Evolutionary conservation across 2,329 filamentous ascomycete species (phyloP), one percentile per base, ranked within the genome.

Genomic region (Ophiostoma pallidulum): DNA sequence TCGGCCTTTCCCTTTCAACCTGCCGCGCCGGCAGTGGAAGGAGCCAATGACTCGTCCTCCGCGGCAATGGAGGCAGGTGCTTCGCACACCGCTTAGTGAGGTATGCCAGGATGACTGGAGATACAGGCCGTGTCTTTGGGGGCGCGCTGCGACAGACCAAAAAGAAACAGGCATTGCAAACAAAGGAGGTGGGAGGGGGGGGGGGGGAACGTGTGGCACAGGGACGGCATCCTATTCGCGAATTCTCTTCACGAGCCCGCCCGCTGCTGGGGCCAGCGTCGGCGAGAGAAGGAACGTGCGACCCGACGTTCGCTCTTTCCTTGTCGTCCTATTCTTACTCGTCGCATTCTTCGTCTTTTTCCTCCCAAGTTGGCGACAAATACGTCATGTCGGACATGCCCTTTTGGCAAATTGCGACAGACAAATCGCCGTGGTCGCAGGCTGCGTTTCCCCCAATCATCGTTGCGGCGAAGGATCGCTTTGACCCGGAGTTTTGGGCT

Each of bases 201-300:
- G 18, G 36, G 31, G 8, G 29, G 35, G 41, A 32, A 37, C 41
- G 41, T 49, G 41, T 45, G 47, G 9, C 36, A 36, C 18, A 41
- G 32, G 41, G 36, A 35, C 41, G 31, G 13, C 47, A 16, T 49
- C 31, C 29, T 20, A 49, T 49, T 49, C 47, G 47, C 19, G 47
- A 40, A 13, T 29, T 20, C 22, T 19, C 26, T 16, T 37, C n/a
- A 9, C 45, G 29, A 24, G 22, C 29, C n/a, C n/a, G n/a, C n/a
- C n/a, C 18, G 43, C 19, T 14, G 22, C 22, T n/a, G 24, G 33
- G 8, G 8, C 28, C 35, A 32, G 32, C 28, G 18, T 38, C 35
- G 39, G 26, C n/a, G 26, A 18, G 22, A 26, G 35, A 22, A 22
- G 22, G 16, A 35, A 22, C 45, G 47, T 37, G 13, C 31, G 41